Conservation (phyloP, 2,329 filamentous ascomycete genomes). For the Drechslera avenae region DNA sequence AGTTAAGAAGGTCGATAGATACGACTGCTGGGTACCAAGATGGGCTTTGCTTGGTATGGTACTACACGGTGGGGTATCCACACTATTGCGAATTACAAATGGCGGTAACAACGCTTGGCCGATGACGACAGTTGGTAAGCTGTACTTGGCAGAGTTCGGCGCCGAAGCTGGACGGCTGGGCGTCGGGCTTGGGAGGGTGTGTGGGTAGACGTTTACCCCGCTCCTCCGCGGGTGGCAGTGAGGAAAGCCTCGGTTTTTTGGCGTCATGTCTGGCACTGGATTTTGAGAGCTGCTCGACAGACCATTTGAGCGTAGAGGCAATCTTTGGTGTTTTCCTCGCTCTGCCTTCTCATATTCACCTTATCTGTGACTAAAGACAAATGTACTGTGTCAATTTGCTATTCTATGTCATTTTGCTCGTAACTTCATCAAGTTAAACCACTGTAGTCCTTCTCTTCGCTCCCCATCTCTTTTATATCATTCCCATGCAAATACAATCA, state of each 20-base stretch:
- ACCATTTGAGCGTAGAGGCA: too few species aligned
- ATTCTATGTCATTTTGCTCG: constrained; percentile 1
- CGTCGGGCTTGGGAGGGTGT: constrained; percentile 10
- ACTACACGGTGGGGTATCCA: not conserved
- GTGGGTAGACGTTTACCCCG: constrained; percentile 8
- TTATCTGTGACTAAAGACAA: not conserved
- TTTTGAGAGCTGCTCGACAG: too few species aligned
- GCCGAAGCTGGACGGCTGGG: constrained; percentile 9
- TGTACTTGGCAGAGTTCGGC: constrained; percentile 20
- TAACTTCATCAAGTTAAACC: not conserved
- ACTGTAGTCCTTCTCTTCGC: not conserved
- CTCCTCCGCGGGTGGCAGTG: constrained; percentile 1
- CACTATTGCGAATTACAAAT: not conserved
- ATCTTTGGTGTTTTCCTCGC: too few species aligned
- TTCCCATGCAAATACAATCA: not conserved
- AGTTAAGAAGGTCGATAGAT: constrained; percentile 18
- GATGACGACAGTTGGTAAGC: constrained; percentile 17
- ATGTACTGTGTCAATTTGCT: constrained; percentile 8
- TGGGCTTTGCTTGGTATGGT: not conserved
- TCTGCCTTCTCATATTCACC: too few species aligned
- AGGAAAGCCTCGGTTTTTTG: not conserved
- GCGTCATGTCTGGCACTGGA: too few species aligned
- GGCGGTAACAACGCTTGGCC: constrained; percentile 20
- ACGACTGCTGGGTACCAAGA: constrained; percentile 3
- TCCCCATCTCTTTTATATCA: not conserved